Percentiles rank a stretch among this genome's conserved stretches.
Conservation (phyloP, 2,329 filamentous ascomycete species). For the Dactylellina parvicollis region DNA sequence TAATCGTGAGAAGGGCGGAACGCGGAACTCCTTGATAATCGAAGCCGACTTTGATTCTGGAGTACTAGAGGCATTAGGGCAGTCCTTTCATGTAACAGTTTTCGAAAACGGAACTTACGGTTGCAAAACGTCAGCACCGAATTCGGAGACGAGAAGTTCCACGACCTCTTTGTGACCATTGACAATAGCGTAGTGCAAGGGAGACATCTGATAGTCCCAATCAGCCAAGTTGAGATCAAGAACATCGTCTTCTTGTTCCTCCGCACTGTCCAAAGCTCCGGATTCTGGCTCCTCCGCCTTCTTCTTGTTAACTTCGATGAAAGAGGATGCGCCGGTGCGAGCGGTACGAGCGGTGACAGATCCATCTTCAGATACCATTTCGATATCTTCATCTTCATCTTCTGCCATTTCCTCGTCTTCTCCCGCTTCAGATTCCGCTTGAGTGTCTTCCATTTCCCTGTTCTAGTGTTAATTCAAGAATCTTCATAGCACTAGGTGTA, state of each 20-base stretch:
- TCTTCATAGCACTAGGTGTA: not conserved
- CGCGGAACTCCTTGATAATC: slow-evolving; percentile 65
- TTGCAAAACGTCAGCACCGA: slow-evolving; percentile 79
- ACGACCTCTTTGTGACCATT: slow-evolving; percentile 76
- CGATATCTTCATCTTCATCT: slow-evolving; percentile 64
- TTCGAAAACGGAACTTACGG: slow-evolving; percentile 72
- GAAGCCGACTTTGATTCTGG: slow-evolving; percentile 37
- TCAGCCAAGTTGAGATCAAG: slow-evolving; percentile 81
- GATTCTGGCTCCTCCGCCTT: slow-evolving; percentile 64
- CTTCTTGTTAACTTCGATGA: slow-evolving; percentile 58
- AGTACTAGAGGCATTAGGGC: slow-evolving; percentile 54
- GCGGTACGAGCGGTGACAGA: slow-evolving; percentile 34
- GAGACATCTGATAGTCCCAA: slow-evolving; percentile 71
- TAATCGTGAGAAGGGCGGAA: slow-evolving; percentile 74
- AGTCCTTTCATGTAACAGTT: slow-evolving; percentile 18
- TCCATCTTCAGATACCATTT: slow-evolving; percentile 61
- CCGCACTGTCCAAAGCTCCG: slow-evolving; percentile 61
- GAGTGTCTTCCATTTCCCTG: slow-evolving; percentile 51
- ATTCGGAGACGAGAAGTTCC: slow-evolving; percentile 71
- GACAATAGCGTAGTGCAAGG: slow-evolving; percentile 81
- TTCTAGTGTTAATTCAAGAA: not conserved
- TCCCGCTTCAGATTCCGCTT: slow-evolving; percentile 59
- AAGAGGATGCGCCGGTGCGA: slow-evolving; percentile 39
- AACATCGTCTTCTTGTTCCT: slow-evolving; percentile 77
- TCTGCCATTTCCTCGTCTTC: slow-evolving; percentile 61